phyloP scores from a whole-genome alignment of 345 rosid genomes.

The Brassica juncea region DNA sequence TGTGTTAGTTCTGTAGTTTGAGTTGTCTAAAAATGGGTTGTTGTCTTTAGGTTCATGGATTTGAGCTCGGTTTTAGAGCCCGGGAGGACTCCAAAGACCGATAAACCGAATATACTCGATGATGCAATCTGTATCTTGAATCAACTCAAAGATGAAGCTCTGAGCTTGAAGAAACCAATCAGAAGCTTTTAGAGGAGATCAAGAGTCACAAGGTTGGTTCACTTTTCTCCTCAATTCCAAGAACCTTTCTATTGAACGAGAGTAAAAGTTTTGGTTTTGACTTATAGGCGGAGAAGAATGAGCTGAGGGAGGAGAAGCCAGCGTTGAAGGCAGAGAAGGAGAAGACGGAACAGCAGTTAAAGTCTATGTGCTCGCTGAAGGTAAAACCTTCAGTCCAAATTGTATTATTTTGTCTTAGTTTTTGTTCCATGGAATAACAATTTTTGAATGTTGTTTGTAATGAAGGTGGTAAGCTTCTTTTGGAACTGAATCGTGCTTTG shows the following conservation, averaged over 20 bases:
- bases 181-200: conserved; percentile 75
- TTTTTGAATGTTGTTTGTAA: too few species aligned
- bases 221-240: neutral
- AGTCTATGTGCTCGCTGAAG: conserved; percentile 37
- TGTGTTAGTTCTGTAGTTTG: conserved; percentile 4
- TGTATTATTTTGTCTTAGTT: too few species aligned
- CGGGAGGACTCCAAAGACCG: conserved; percentile 75
- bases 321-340: conserved; percentile 49
- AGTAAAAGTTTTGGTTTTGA: neutral
- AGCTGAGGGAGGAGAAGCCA: conserved; percentile 85
- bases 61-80: conserved; percentile 81
- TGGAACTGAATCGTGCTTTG: too few species aligned
- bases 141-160: conserved; percentile 73
- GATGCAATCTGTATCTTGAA: conserved; percentile 81
- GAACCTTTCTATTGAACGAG: neutral
- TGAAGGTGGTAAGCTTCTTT: too few species aligned
- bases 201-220: conserved; percentile 72
- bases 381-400: too few species aligned
- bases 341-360: conserved; percentile 63
- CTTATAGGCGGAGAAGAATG: conserved; percentile 77
- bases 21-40: conserved; percentile 1
- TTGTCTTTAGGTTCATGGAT: conserved; percentile 63
- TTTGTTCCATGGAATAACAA: too few species aligned
- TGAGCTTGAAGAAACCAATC: conserved; percentile 78
- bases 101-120: conserved; percentile 79